A percentile compares a stretch with the other conserved stretches of the same genome.
Conservation (phyloP, 2,329 filamentous ascomycete genomes). For the Ophiocordyceps australis region DNA sequence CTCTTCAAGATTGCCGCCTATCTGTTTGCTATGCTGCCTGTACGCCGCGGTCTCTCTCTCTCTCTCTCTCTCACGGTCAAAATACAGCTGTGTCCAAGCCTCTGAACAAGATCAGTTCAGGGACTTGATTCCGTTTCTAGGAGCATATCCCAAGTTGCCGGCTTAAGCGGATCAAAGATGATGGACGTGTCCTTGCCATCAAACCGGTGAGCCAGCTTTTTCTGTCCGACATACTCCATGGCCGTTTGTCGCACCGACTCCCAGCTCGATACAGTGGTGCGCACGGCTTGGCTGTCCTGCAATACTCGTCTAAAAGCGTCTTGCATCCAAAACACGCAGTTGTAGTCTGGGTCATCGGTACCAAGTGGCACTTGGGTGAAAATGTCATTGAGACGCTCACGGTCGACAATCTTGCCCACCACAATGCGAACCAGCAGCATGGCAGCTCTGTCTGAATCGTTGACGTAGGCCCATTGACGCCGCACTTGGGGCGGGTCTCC, state of each 20-base stretch:
- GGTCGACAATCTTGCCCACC: constrained; percentile 13
- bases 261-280: constrained; percentile 16
- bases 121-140: constrained; percentile 5
- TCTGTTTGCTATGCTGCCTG: too few species aligned
- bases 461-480: constrained; percentile 10
- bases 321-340: constrained; percentile 22
- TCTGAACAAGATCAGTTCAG: background rate
- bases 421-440: constrained; percentile 9
- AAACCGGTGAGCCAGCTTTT: constrained; percentile 20
- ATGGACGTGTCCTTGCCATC: constrained; percentile 9
- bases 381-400: constrained; percentile 8
- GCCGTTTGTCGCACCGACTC: constrained; percentile 12
- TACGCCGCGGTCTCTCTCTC: constrained; percentile 1
- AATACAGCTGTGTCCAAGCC: background rate
- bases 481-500: constrained; percentile 2
- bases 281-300: constrained; percentile 11
- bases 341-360: constrained; percentile 15
- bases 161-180: constrained; percentile 11
- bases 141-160: constrained; percentile 18
- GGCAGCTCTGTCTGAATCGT: constrained; percentile 1
- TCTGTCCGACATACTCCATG: constrained; percentile 18
- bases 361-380: constrained; percentile 12
- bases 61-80: background rate
- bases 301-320: constrained; percentile 16
- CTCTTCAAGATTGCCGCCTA: too few species aligned